Base-by-base conservation (phyloP, 2,329 filamentous ascomycete genomes). In the Colletotrichum sp. region DNA sequence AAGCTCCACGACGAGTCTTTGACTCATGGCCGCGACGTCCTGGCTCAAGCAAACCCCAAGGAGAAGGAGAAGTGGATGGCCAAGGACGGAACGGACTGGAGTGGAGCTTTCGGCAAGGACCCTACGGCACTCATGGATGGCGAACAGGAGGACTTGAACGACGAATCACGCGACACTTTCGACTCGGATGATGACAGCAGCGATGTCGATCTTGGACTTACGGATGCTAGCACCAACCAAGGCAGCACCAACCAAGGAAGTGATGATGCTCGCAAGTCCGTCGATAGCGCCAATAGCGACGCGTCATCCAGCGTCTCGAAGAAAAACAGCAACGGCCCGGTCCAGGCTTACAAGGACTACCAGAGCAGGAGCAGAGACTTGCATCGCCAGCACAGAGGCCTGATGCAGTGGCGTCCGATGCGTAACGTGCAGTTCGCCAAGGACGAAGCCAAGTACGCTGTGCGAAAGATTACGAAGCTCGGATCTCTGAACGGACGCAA, bases 321-420 rank as follows among this genome's bases (percentile, higher is more conserved):
- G 57, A 79, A 81, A 21, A 86, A 85, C 80, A 89, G 85, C 80
- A 89, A 87, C 80, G 91, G 91, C 78, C 91, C 91, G 0, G 84
- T 92, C 76, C 88, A 88, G 79, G 87, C 89, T 79, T 88, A 90
- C 82, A 92, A 92, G 82, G 90, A 93, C 26, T 92, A 94, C 82
- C 92, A 92, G 80, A 88, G 89, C 72, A 90, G 92, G 77, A 95
- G 93, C 82, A 92, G 94, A 78, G 92, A 94, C 62, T 89, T 98
- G 82, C 94, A 96, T 83, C 91, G 96, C 1, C 95, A 96, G 86
- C 96, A 98, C 80, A 90, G 96, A 13, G 96, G 96, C 0, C 81
- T 98, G 82, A 98, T 98, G 95, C 96, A 99, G 84, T 99, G 96
- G 96, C 95, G 93, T 81, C 96, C 96, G 0, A 94, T 96, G 83